These are phyloP conservation scores for Pterocarpus santalinus DNA, from an alignment of 306 rosid species.

Conservation along the genomic window DNA sequence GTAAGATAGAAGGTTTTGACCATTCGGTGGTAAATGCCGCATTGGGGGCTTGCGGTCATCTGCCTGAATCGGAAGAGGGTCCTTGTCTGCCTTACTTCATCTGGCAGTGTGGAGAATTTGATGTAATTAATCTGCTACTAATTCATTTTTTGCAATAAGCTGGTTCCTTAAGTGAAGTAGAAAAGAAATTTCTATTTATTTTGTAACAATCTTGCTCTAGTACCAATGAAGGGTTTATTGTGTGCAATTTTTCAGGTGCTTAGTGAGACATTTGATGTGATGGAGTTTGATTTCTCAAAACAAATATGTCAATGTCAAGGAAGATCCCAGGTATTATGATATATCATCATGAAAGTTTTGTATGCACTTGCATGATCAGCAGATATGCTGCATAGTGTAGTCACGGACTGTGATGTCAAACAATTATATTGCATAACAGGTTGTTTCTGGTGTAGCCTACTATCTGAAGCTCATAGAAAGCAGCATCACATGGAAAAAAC, in stretches of 20 bases:
- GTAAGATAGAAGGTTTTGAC: conserved; percentile 77
- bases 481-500: conserved; percentile 17
- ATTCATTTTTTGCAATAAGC: conserved; percentile 26
- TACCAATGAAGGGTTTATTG: neutral
- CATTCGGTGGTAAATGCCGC: conserved; percentile 75
- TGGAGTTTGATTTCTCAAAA: conserved; percentile 91
- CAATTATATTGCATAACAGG: conserved; percentile 7
- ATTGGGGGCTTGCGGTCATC: conserved; percentile 82
- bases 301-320: conserved; percentile 67
- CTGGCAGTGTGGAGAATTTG: conserved; percentile 86
- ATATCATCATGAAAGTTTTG: conserved; percentile 26
- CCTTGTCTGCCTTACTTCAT: conserved; percentile 71
- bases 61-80: conserved; percentile 64
- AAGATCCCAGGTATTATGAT: conserved; percentile 68
- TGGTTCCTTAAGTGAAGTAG: conserved; percentile 19
- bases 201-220: conserved; percentile 23
- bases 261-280: conserved; percentile 69
- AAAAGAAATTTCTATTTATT: conserved; percentile 30
- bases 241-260: conserved; percentile 72
- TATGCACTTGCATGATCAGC: conserved; percentile 34
- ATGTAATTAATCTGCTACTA: conserved; percentile 56
- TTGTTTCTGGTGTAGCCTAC: conserved; percentile 27
- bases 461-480: conserved; percentile 15
- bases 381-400: conserved; percentile 19
- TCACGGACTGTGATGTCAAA: conserved; percentile 13